Conservation (phyloP, 768 basidiomycete species). For the Russula sp. region DNA sequence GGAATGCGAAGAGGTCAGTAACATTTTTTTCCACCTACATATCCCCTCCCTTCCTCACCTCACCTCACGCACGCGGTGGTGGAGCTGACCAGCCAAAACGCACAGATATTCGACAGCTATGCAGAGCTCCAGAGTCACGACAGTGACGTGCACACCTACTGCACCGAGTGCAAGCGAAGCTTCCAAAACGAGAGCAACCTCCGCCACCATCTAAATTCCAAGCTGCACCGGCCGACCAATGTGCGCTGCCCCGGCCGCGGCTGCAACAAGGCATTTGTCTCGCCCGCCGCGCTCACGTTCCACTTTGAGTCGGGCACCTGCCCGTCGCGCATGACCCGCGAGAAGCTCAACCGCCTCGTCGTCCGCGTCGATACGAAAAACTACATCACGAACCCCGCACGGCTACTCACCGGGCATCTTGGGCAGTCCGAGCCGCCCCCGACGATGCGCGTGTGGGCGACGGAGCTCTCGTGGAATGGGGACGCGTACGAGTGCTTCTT, state of each 20-base stretch:
- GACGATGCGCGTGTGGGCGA: constrained; percentile 25
- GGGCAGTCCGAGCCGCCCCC: not conserved
- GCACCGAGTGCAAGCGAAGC: constrained; percentile 35
- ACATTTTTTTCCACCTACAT: not conserved
- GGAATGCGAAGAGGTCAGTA: not conserved
- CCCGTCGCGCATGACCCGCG: constrained; percentile 39
- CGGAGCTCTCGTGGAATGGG: constrained; percentile 37
- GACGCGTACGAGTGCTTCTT: constrained; percentile 54
- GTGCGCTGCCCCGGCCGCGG: constrained; percentile 33
- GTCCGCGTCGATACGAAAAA: constrained; percentile 2
- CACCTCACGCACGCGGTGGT: too few relatives aligned
- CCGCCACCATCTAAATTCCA: constrained; percentile 45
- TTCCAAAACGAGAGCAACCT: constrained; percentile 40
- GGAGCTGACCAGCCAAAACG: not conserved
- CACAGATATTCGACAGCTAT: not conserved
- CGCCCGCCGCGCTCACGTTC: constrained; percentile 42
- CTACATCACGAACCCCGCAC: constrained; percentile 1
- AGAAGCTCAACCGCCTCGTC: constrained; percentile 17
- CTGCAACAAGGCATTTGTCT: constrained; percentile 45
- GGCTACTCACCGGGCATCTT: not conserved
- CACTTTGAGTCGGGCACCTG: constrained; percentile 61
- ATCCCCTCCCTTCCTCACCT: not conserved
- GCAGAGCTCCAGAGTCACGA: constrained; percentile 17
- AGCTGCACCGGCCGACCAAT: constrained; percentile 37
- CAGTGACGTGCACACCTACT: constrained; percentile 31